Evolutionary conservation across 179 eudicot species (phyloP).

Genomic region (Gypsophila paniculata): DNA sequence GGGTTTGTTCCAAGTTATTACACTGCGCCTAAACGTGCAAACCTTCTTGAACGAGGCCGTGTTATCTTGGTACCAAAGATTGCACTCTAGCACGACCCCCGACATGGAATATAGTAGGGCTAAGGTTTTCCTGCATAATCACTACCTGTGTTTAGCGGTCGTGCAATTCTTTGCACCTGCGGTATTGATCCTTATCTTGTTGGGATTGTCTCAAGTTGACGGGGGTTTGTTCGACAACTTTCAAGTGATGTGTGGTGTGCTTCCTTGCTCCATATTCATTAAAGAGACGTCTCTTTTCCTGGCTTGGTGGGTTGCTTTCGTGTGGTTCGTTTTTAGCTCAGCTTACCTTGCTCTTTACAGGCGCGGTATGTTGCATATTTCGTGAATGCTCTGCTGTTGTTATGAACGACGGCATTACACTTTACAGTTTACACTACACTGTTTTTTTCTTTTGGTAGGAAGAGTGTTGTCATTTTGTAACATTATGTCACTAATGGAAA

Average conservation of each 20-base stretch:
- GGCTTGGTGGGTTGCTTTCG: conserved; percentile 89
- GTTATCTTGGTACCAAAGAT: conserved; percentile 85
- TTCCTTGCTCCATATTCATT: conserved; percentile 53
- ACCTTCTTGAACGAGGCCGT: conserved; percentile 87
- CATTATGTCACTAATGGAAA: conserved; percentile 19
- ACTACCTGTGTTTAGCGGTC: conserved; percentile 62
- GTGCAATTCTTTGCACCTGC: conserved; percentile 69
- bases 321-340: conserved; percentile 59
- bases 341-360: conserved; percentile 62
- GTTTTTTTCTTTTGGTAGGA: conserved; percentile 14
- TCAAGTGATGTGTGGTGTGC: conserved; percentile 32
- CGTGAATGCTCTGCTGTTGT: conserved; percentile 36
- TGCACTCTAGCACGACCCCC: conserved; percentile 81
- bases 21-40: conserved; percentile 67
- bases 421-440: not conserved
- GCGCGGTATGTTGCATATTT: conserved; percentile 71
- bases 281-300: conserved; percentile 61
- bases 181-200: conserved; percentile 57
- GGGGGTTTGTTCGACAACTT: conserved; percentile 41
- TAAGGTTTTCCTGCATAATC: conserved; percentile 88
- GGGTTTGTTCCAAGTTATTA: conserved; percentile 54
- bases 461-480: conserved; percentile 33
- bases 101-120: conserved; percentile 87
- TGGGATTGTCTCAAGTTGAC: conserved; percentile 66
- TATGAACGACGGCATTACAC: not conserved